Conservation (phyloP, 352 stramenopile genomes). For the Globisporangium takayamanum region DNA sequence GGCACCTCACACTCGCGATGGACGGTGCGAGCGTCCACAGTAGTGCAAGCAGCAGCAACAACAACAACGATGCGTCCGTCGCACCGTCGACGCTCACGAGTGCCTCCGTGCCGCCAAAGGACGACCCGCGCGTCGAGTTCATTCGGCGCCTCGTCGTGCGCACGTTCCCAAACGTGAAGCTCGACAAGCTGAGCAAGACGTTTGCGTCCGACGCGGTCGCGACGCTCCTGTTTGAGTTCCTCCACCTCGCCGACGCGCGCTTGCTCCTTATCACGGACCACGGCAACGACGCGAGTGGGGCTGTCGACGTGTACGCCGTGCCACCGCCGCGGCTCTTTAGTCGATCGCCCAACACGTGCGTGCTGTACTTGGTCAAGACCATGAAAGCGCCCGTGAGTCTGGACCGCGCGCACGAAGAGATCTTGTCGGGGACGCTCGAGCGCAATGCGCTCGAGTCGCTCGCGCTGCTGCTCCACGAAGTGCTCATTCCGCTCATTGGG, state of each 20-base stretch:
- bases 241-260: constrained; percentile 50
- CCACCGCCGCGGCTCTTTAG: constrained; percentile 45
- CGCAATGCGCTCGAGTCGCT: constrained; percentile 70
- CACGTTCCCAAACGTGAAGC: constrained; percentile 59
- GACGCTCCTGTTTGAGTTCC: constrained; percentile 60
- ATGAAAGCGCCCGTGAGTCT: constrained; percentile 53
- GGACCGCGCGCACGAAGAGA: constrained; percentile 60
- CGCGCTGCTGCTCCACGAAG: constrained; percentile 60
- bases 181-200: constrained; percentile 46
- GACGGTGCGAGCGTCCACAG: neutral
- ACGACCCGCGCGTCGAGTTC: constrained; percentile 61
- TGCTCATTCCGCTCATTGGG: constrained; percentile 68
- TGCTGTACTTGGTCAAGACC: constrained; percentile 76
- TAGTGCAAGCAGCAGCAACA: neutral
- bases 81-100: neutral
- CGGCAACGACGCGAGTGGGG: constrained; percentile 41
- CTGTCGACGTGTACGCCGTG: constrained; percentile 55
- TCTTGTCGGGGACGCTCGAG: constrained; percentile 70
- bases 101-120: constrained; percentile 20
- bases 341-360: constrained; percentile 18
- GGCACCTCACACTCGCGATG: neutral
- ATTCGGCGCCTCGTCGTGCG: constrained; percentile 54
- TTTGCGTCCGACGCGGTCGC: constrained; percentile 61
- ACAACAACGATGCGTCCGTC: neutral
- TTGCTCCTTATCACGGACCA: constrained; percentile 72